Conservation (phyloP, 2,329 filamentous ascomycete species). For the Monosporascus ibericus region DNA sequence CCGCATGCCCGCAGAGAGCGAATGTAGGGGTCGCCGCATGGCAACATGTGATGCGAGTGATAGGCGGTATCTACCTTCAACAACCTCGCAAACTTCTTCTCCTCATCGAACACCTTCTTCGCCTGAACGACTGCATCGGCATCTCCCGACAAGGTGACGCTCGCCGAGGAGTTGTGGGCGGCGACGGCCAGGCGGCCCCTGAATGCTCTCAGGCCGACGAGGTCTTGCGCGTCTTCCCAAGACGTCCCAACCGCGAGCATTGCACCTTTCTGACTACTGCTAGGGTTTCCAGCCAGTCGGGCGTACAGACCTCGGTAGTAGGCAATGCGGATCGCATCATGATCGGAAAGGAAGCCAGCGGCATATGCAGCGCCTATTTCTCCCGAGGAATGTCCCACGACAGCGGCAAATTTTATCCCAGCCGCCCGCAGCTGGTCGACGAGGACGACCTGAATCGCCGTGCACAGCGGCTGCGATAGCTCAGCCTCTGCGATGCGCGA, state of each 20-base stretch:
- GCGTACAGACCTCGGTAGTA: conserved; percentile 28
- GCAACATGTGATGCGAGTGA: conserved; percentile 14
- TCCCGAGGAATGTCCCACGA: conserved; percentile 24
- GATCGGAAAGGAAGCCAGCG: conserved; percentile 10
- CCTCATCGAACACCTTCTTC: conserved; percentile 4
- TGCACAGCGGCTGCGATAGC: conserved; percentile 26
- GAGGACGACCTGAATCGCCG: conserved; percentile 32
- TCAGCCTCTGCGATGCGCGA: conserved; percentile 9
- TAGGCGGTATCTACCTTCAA: conserved; percentile 14
- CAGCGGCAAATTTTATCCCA: conserved; percentile 15
- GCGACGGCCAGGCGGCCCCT: conserved; percentile 7
- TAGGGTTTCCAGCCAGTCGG: conserved; percentile 6
- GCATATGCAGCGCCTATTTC: conserved; percentile 20
- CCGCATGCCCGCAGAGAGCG: neutral
- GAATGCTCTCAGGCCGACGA: conserved; percentile 5
- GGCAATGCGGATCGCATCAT: conserved; percentile 21
- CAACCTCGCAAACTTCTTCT: conserved; percentile 8
- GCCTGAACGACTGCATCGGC: conserved; percentile 7
- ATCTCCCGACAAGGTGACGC: conserved; percentile 13
- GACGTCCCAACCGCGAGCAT: conserved; percentile 38
- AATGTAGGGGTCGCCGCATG: neutral
- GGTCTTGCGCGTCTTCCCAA: conserved; percentile 10
- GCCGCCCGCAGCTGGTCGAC: conserved; percentile 25
- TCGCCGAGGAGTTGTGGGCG: conserved; percentile 11
- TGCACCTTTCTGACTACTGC: conserved; percentile 17